Evolutionary conservation across 495 filamentous ascomycete species (phyloP), one percentile per base, ranked within the genome.

Genomic region (Clavariopsis aquatica): DNA sequence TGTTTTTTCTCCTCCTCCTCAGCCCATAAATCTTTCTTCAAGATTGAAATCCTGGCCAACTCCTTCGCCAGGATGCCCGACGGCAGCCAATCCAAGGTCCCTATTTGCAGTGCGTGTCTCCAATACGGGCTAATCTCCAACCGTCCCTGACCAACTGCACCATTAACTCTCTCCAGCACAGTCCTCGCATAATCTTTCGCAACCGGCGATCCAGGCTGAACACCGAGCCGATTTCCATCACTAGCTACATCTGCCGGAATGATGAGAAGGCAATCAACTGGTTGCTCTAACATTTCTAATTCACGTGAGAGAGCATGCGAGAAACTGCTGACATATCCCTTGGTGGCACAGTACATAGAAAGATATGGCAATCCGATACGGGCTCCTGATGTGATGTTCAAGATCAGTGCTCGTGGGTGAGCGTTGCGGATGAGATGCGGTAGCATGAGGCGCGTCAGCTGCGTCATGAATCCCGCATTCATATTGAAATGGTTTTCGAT

Each of bases 381-480:
- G 7, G 28, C 36, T 4, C 2, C 55, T 19, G 55, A 58, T 13
- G 55, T 27, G 9, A 58, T 20, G 24, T 46, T 58, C 15, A 58
- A 22, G 55, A 58, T 47, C 15, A 58, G 24, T 2, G 55, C 24
- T 7, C 55, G 55, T 15, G 55, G 36, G 1, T 34, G 17, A 2
- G 55, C 55, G 55, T 45, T 26, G 19, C 31, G 20, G 8, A 19
- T 46, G 20, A 58, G 55, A 29, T 8, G 34, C 1, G 74, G 73
- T 20, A 75, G 54, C 54, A 75, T 45, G 19, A 70, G 61, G 4
- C 63, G 66, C 15, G 75, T 77, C 8, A 76, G 64, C 7, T 73
- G 74, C 23, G 75, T 66, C 65, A 76, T 75, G 71, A 79, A 79
- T 9, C 71, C 69, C 22, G 67, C 72, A 65, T 78, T 76, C 56